Evolutionary conservation across 2,329 filamentous ascomycete species (phyloP).

Genomic region (Coniochaeta sp.): DNA sequence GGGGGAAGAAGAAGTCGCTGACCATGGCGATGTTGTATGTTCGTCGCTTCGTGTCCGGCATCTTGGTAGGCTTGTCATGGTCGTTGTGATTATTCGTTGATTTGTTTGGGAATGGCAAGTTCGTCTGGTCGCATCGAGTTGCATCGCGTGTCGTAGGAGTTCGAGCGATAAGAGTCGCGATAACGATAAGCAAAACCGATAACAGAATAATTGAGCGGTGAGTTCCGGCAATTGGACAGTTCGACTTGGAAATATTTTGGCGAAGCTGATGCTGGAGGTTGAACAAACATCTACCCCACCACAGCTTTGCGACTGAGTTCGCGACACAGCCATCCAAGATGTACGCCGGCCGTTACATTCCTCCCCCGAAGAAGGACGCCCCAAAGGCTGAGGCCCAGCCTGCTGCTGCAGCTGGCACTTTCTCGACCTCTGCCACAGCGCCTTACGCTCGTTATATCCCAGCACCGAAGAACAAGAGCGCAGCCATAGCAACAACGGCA

Average conservation of each 20-base stretch:
- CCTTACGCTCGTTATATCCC: constrained; percentile 2
- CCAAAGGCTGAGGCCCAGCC: background rate
- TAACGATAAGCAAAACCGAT: constrained; percentile 8
- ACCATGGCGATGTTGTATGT: constrained; percentile 80
- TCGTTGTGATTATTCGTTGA: background rate
- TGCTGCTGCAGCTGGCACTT: background rate
- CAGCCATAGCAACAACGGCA: background rate
- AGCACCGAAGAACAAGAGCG: background rate
- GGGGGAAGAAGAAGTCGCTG: constrained; percentile 98
- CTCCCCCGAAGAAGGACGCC: constrained; percentile 19
- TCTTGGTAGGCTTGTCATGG: background rate
- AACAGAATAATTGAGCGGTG: constrained; percentile 2
- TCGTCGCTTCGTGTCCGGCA: constrained; percentile 37
- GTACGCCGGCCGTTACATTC: constrained; percentile 37
- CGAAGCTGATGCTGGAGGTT: constrained; percentile 8
- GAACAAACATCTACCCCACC: background rate
- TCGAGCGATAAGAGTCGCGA: background rate
- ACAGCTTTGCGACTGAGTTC: constrained; percentile 10
- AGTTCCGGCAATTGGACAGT: constrained; percentile 3
- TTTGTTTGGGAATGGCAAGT: background rate
- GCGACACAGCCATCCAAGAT: constrained; percentile 14
- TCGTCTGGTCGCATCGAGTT: background rate
- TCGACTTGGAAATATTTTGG: constrained; percentile 4
- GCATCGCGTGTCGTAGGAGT: background rate
- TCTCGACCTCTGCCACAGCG: background rate